These are phyloP conservation scores for Claviceps sp. DNA, from an alignment of 2,329 filamentous ascomycete species.

Conservation along the genomic window DNA sequence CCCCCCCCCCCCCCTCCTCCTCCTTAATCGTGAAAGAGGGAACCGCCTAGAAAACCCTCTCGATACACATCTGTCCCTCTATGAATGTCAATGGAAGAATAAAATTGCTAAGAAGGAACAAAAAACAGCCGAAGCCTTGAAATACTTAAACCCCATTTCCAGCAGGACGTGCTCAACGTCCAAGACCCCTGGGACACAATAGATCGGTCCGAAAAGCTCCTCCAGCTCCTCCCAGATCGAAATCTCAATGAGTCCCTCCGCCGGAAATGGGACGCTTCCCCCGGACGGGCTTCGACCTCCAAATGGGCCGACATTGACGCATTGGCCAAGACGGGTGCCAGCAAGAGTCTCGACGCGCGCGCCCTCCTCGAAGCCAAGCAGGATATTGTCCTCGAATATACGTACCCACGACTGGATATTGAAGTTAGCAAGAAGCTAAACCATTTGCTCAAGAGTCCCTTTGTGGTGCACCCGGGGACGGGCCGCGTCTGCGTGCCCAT, in stretches of 20 bases:
- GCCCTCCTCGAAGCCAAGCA: slow-evolving; percentile 81
- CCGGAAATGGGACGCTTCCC: slow-evolving; percentile 82
- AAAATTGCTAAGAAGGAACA: slow-evolving; percentile 7
- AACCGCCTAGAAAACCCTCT: no score
- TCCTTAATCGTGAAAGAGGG: not conserved
- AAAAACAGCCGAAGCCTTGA: slow-evolving; percentile 60
- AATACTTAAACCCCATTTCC: slow-evolving; percentile 73
- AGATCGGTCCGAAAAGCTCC: slow-evolving; percentile 61
- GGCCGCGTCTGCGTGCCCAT: slow-evolving; percentile 94
- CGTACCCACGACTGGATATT: slow-evolving; percentile 90
- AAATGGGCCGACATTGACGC: slow-evolving; percentile 95
- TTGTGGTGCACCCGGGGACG: slow-evolving; percentile 90
- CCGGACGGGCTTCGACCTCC: slow-evolving; percentile 57
- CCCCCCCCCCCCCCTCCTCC: not conserved
- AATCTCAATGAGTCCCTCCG: slow-evolving; percentile 64
- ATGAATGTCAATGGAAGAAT: no score
- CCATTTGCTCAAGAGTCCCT: slow-evolving; percentile 93
- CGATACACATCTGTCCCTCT: no score
- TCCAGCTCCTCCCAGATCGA: slow-evolving; percentile 74
- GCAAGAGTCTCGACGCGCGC: slow-evolving; percentile 57
- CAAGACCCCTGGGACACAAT: slow-evolving; percentile 74
- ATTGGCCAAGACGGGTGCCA: slow-evolving; percentile 62
- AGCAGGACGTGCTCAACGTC: slow-evolving; percentile 62
- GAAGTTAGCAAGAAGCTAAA: slow-evolving; percentile 97
- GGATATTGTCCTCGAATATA: slow-evolving; percentile 93